Conservation (phyloP, 2,329 filamentous ascomycete species). For the Monilinia polystroma region DNA sequence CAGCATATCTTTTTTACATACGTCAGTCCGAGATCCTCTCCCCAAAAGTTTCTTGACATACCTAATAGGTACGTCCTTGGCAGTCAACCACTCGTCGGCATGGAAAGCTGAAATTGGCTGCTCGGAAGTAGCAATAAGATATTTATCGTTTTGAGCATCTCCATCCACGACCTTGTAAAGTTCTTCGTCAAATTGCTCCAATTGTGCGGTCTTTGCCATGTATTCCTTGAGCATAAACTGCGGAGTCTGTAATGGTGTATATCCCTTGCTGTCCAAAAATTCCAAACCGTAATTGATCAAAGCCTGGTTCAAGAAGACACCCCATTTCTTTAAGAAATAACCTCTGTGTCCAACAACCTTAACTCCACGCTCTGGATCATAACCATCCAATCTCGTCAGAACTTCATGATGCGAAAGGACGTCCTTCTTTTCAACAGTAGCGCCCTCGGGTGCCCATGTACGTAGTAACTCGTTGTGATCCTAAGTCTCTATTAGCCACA, state of each 20-base stretch:
- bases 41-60: constrained; percentile 41
- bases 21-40: constrained; percentile 20
- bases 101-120: constrained; percentile 93
- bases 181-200: constrained; percentile 97
- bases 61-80: constrained; percentile 85
- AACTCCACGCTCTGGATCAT: constrained; percentile 87
- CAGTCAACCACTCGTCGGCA: constrained; percentile 87
- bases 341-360: constrained; percentile 94
- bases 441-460: constrained; percentile 77
- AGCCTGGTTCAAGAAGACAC: constrained; percentile 87
- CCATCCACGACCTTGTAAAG: constrained; percentile 94
- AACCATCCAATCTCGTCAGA: constrained; percentile 80
- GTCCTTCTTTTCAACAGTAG: constrained; percentile 70
- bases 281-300: constrained; percentile 93
- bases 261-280: constrained; percentile 79
- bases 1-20: constrained; percentile 58
- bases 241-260: constrained; percentile 79
- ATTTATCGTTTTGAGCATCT: constrained; percentile 85
- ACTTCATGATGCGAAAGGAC: constrained; percentile 94
- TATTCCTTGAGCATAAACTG: constrained; percentile 94
- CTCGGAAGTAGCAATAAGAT: constrained; percentile 77
- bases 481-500: constrained; percentile 39
- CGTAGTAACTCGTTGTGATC: constrained; percentile 78
- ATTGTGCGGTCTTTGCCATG: constrained; percentile 97
- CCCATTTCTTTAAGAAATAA: constrained; percentile 88